Conservation (phyloP, 805 yeast genomes). For the Sungouiella blattae region DNA sequence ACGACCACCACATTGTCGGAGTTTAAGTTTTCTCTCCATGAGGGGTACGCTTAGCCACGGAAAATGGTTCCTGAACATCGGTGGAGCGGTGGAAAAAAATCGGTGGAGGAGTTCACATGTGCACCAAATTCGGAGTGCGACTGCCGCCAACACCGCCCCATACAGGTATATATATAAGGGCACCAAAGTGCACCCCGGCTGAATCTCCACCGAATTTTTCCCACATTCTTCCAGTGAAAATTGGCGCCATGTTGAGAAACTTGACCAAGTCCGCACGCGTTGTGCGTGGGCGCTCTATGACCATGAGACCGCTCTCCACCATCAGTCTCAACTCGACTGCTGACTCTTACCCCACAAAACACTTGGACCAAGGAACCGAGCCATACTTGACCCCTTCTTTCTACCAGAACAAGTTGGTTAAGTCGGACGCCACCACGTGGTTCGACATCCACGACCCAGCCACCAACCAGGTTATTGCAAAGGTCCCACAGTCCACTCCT, state of each 20-base stretch:
- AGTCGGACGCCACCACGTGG: slow-evolving; percentile 51
- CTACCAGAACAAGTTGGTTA: slow-evolving; percentile 48
- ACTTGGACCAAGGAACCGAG: slow-evolving; percentile 30
- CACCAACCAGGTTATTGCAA: slow-evolving; percentile 60
- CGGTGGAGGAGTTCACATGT: no score
- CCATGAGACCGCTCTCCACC: slow-evolving; percentile 12
- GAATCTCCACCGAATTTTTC: no score
- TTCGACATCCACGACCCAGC: slow-evolving; percentile 75
- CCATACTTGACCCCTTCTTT: slow-evolving; percentile 52
- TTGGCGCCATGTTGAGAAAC: slow-evolving; percentile 13
- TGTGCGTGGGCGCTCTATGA: no score
- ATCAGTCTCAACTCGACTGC: slow-evolving; percentile 27
- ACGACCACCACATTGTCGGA: no score
- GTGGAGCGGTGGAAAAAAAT: no score
- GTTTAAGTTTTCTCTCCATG: no score
- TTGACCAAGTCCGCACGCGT: slow-evolving; percentile 6
- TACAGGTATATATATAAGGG: no score
- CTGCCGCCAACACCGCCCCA: no score
- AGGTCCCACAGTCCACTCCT: slow-evolving; percentile 70
- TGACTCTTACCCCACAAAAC: slow-evolving; percentile 39
- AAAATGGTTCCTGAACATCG: no score
- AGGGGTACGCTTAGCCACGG: no score
- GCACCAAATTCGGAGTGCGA: no score
- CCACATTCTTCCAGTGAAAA: not conserved
- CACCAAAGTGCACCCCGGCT: no score